Conservation (phyloP, 768 basidiomycete species). For the Amanita polypyramis region DNA sequence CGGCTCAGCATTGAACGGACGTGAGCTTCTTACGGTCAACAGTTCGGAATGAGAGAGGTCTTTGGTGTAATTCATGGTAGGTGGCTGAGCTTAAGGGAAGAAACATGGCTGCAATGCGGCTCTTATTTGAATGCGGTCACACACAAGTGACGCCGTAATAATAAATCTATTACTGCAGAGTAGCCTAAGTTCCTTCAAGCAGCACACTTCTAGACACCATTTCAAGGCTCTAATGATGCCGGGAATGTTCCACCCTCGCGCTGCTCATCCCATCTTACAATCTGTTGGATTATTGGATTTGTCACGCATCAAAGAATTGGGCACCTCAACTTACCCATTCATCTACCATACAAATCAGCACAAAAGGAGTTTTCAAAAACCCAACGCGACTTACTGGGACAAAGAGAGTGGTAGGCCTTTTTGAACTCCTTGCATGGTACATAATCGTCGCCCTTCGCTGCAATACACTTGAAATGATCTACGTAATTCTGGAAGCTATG, state of each 20-base stretch:
- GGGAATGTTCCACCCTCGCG: conserved; percentile 90
- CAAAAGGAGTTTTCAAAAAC: conserved; percentile 1
- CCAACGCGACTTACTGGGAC: conserved; percentile 59
- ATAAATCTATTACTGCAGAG: not conserved
- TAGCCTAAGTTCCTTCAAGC: not conserved
- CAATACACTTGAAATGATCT: conserved; percentile 96
- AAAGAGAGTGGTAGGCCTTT: conserved; percentile 90
- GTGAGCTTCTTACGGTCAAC: conserved; percentile 31
- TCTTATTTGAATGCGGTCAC: not conserved
- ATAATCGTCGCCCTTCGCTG: conserved; percentile 96
- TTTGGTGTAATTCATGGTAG: conserved; percentile 34
- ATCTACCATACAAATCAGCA: conserved; percentile 34
- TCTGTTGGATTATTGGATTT: conserved; percentile 30
- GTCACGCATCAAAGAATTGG: not conserved
- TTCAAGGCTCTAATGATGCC: conserved; percentile 66
- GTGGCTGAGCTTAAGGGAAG: not conserved
- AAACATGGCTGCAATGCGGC: no score
- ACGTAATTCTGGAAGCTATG: conserved; percentile 89
- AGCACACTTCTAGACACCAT: no score
- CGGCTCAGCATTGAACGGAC: conserved; percentile 68
- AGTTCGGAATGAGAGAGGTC: conserved; percentile 41
- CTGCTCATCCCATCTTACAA: conserved; percentile 88
- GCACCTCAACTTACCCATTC: conserved; percentile 64
- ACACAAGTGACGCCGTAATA: not conserved
- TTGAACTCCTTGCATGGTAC: conserved; percentile 99